Conservation (phyloP, 2,329 filamentous ascomycete species). For the Colletotrichum tanaceti region DNA sequence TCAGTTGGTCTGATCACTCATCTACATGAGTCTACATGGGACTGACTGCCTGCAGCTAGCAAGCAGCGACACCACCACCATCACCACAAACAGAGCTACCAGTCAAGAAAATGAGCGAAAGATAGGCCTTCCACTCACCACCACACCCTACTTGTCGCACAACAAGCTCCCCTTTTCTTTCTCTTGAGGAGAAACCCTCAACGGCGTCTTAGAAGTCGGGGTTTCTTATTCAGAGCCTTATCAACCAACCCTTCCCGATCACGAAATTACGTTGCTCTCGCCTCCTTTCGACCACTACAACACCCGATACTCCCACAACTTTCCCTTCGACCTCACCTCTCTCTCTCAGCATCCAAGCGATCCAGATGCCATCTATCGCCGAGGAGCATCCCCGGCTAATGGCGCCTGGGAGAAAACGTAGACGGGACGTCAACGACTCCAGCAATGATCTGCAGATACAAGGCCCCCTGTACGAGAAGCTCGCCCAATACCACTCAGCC, state of each 20-base stretch:
- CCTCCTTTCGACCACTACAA: not conserved
- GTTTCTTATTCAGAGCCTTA: slow-evolving; percentile 8
- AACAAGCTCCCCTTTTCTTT: not conserved
- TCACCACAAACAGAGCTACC: slow-evolving; percentile 20
- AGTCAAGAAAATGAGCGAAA: slow-evolving; percentile 28
- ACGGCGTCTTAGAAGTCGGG: not conserved
- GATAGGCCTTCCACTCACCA: slow-evolving; percentile 18
- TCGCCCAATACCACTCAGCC: slow-evolving; percentile 39
- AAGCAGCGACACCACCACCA: slow-evolving; percentile 21
- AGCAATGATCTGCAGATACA: slow-evolving; percentile 31
- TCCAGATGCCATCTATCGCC: slow-evolving; percentile 40
- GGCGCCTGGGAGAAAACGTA: slow-evolving; percentile 38
- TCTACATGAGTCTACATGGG: slow-evolving; percentile 21
- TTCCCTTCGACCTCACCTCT: not conserved
- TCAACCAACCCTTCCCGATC: slow-evolving; percentile 10
- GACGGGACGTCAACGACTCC: slow-evolving; percentile 40
- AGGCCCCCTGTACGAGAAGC: slow-evolving; percentile 40
- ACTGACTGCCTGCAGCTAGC: slow-evolving; percentile 22
- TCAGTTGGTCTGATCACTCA: too few relatives aligned
- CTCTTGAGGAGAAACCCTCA: not conserved
- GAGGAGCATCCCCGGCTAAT: slow-evolving; percentile 39
- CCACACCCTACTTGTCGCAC: slow-evolving; percentile 8
- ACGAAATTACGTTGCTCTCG: not conserved
- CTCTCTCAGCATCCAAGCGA: not conserved
- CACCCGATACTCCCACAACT: not conserved